Evolutionary conservation across 2,329 filamentous ascomycete genomes (phyloP).

Genomic region (Chalaropsis thielavioides): DNA sequence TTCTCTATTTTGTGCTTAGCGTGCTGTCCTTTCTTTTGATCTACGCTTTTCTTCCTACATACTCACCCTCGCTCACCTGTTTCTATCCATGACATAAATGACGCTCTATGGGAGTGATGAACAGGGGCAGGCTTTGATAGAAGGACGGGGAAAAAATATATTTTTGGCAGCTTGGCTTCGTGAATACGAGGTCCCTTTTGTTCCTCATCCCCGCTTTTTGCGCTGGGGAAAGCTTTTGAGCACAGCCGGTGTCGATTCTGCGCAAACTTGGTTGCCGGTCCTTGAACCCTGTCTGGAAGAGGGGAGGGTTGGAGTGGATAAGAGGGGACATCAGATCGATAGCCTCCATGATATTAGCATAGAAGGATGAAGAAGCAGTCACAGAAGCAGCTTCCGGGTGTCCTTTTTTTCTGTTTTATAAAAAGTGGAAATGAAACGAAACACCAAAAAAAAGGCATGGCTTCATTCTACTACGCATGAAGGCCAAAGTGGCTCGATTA

Average conservation of each 20-base stretch:
- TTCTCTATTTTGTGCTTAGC: background rate
- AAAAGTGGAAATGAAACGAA: background rate
- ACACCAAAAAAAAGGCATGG: background rate
- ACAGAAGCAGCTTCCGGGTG: background rate
- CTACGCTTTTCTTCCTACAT: background rate
- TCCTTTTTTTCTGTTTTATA: background rate
- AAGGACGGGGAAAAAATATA: background rate
- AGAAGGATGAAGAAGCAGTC: background rate
- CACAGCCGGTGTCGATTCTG: background rate
- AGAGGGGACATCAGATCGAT: background rate
- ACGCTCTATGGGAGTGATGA: background rate
- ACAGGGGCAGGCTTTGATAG: background rate
- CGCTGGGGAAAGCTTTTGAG: background rate
- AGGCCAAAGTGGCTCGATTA: background rate
- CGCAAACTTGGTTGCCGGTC: background rate
- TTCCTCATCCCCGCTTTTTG: background rate
- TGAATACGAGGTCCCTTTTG: constrained; percentile 5
- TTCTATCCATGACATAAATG: background rate
- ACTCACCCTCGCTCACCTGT: background rate
- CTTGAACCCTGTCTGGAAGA: background rate
- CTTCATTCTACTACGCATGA: background rate
- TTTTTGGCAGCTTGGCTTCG: constrained; percentile 5
- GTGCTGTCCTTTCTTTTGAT: background rate
- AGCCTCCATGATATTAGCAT: background rate
- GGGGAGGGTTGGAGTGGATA: background rate